Conservation (phyloP, 176 grass and related monocot genomes). For the Pharus latifolius region DNA sequence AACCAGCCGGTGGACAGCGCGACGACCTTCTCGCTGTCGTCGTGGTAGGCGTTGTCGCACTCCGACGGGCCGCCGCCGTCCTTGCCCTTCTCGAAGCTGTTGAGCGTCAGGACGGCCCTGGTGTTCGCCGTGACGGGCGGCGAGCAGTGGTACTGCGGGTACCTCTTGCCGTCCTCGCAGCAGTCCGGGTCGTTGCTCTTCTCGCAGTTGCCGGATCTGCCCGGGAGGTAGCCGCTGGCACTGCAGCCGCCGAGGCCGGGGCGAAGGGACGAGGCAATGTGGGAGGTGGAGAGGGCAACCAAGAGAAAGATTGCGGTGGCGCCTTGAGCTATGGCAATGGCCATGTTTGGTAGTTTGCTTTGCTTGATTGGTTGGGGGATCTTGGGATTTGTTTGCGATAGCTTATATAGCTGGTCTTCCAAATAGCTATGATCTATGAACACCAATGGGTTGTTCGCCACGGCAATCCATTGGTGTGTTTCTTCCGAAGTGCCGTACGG, state of each 20-base stretch:
- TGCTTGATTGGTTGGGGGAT: background rate
- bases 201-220: conserved; percentile 6
- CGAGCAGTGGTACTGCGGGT: conserved; percentile 20
- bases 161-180: conserved; percentile 12
- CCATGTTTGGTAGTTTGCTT: background rate
- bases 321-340: background rate
- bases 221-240: conserved; percentile 10
- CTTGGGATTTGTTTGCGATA: background rate
- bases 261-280: background rate
- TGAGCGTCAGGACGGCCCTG: background rate
- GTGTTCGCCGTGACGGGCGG: conserved; percentile 13
- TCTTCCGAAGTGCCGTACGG: background rate
- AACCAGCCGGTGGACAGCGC: conserved; percentile 21
- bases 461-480: background rate
- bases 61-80: background rate
- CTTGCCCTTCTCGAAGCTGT: conserved; percentile 5
- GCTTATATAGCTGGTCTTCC: background rate
- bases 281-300: background rate
- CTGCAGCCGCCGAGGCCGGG: conserved; percentile 3
- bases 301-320: background rate
- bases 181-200: background rate
- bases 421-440: background rate
- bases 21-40: conserved; percentile 16
- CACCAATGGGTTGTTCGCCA: background rate
- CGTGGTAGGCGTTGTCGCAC: conserved; percentile 15